A percentile compares a stretch with the other conserved stretches of the same genome.
These are phyloP conservation scores for Ustanciosporium gigantosporum DNA, from an alignment of 1,284 basidiomycete genomes.

Conservation along the genomic window DNA sequence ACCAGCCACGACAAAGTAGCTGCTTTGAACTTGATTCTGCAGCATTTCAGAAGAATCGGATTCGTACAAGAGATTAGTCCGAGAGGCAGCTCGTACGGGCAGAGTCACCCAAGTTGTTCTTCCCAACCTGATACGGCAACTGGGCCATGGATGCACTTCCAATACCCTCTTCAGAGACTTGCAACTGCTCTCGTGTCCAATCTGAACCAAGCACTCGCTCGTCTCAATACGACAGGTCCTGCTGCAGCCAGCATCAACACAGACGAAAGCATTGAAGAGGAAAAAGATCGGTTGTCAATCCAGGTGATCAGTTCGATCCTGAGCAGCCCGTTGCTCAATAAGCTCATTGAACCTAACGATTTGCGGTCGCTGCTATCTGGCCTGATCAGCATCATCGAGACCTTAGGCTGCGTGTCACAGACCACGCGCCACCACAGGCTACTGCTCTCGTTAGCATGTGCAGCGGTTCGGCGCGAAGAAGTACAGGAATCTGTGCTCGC, in stretches of 20 bases:
- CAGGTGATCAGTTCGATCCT: conserved; percentile 11
- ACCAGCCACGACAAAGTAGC: conserved; percentile 3
- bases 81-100: conserved; percentile 1
- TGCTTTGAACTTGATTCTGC: conserved; percentile 18
- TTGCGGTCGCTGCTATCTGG: conserved; percentile 4
- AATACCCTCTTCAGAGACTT: not conserved
- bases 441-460: not conserved
- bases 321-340: conserved; percentile 4
- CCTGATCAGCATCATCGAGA: conserved; percentile 7
- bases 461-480: conserved; percentile 5
- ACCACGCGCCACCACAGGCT: not conserved
- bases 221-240: no score
- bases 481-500: conserved; percentile 9
- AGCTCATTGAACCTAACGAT: not conserved
- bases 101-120: conserved; percentile 12
- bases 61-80: not conserved
- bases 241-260: not conserved
- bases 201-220: not conserved
- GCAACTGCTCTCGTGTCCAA: not conserved
- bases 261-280: not conserved
- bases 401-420: no score
- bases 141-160: not conserved
- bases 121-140: not conserved
- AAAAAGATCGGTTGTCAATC: not conserved
- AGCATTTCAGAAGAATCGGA: conserved; percentile 14